phyloP scores from a whole-genome alignment of 768 basidiomycete species.

The Lactifluus echinatus region DNA sequence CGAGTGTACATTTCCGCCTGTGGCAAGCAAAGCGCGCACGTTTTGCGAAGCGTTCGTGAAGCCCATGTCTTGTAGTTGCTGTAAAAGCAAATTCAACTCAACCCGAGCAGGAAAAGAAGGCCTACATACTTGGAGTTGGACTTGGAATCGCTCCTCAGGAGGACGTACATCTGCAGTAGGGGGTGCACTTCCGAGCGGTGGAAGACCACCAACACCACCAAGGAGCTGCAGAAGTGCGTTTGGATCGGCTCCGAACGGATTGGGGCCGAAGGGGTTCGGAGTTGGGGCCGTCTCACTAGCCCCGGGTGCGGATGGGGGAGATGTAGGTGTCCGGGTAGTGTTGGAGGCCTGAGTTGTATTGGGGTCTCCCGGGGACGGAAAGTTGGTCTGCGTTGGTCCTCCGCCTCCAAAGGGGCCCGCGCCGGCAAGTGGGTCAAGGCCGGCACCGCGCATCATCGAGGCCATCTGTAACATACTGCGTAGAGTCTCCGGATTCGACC shows the following conservation, averaged over 20 bases:
- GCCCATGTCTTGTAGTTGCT: conserved; percentile 96
- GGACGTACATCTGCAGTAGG: conserved; percentile 61
- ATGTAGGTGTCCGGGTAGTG: conserved; percentile 17
- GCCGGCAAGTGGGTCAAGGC: conserved; percentile 25
- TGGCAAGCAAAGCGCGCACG: conserved; percentile 80
- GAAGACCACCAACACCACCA: conserved; percentile 15
- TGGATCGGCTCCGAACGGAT: conserved; percentile 29
- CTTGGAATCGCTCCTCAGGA: conserved; percentile 89
- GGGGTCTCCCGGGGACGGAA: conserved; percentile 59
- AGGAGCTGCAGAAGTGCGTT: conserved; percentile 37
- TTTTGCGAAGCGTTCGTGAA: conserved; percentile 87
- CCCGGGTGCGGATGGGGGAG: conserved; percentile 21
- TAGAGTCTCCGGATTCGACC: conserved; percentile 70
- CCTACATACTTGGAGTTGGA: conserved; percentile 62
- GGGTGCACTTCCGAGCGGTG: conserved; percentile 27
- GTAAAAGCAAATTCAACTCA: background rate
- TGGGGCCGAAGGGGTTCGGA: conserved; percentile 16
- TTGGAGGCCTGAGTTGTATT: conserved; percentile 26
- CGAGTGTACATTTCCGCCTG: conserved; percentile 85
- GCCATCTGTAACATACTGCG: conserved; percentile 74
- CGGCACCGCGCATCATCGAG: conserved; percentile 38
- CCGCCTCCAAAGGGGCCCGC: too few species aligned
- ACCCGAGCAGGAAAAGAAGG: background rate
- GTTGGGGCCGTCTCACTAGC: conserved; percentile 19
- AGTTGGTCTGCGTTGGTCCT: conserved; percentile 27